Conservation (phyloP, 768 basidiomycete genomes). For the Leccinum rimulosum region DNA sequence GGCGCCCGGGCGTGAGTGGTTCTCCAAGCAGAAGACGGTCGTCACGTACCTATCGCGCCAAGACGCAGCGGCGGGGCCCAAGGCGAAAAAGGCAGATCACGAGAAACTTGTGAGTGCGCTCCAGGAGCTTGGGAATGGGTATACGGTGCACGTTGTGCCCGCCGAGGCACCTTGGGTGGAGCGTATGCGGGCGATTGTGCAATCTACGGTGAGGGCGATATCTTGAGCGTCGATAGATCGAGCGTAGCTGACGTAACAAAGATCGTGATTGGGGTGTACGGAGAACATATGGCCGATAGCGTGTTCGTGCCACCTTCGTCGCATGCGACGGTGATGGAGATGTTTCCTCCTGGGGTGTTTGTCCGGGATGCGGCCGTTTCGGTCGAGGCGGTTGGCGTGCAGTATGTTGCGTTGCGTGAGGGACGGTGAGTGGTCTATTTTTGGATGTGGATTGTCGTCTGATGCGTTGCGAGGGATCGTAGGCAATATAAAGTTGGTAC, state of each 20-base stretch:
- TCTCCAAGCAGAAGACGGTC: conserved; percentile 37
- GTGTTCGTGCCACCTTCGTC: conserved; percentile 65
- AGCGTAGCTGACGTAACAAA: conserved; percentile 22
- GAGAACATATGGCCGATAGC: conserved; percentile 61
- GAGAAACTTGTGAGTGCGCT: conserved; percentile 58
- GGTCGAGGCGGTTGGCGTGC: conserved; percentile 49
- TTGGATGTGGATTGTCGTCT: not conserved
- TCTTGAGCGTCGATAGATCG: not conserved
- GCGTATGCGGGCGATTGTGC: conserved; percentile 61
- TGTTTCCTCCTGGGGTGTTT: conserved; percentile 70
- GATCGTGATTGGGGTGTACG: conserved; percentile 62
- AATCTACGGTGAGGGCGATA: conserved; percentile 53
- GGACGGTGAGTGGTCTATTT: conserved; percentile 26
- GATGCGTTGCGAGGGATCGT: not conserved
- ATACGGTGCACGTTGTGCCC: conserved; percentile 55
- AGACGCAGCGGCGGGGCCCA: conserved; percentile 46
- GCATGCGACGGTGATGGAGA: conserved; percentile 68
- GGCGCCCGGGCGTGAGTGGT: conserved; percentile 12
- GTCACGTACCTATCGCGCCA: conserved; percentile 72
- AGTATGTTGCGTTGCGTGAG: conserved; percentile 60
- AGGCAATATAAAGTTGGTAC: conserved; percentile 37
- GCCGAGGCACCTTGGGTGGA: conserved; percentile 55
- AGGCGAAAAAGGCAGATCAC: conserved; percentile 56
- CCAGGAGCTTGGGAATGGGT: conserved; percentile 48
- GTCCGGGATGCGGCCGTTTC: conserved; percentile 60